Evolutionary conservation across 208 protist species (phyloP), one percentile per base, ranked within the genome.

Genomic region (Trypanosoma melophagium): DNA sequence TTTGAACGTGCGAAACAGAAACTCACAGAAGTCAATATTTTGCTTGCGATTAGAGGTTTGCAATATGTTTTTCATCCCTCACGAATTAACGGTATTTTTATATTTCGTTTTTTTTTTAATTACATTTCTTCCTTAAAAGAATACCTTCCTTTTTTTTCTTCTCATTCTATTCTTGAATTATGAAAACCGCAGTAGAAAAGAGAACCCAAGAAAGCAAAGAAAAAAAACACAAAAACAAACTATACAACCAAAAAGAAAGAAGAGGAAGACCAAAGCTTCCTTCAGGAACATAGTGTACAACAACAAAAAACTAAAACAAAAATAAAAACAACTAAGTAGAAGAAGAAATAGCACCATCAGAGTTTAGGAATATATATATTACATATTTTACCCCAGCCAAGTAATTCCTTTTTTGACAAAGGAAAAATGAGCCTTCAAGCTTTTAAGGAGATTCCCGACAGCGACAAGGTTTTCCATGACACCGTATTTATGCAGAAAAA

Each of bases 401-500:
- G 53, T 52, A 9, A 19, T 42, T 62, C 53, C 56, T 61, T 64
- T 58, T 50, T 54, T 51, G 25, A 54, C 13, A 5, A 51, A 51
- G 52, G 16, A 63, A 64, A 58, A 59, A 63, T 73, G 52, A 24
- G 12, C 8, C 45, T 22, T 2, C 49, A 64, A 62, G 19, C 65
- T 31, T 75, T 81, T 61, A 56, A 63, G 21, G 80, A 87, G 61
- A 60, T 78, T 21, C 71, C 80, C 8, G 82, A 92, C 66, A 88
- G 78, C 65, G 61, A 63, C 53, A 89, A 83, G 65, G 64, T 89
- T 60, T 94, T 91, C 62, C 61, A 71, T 2, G 87, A 94, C 61
- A 78, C 74, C 17, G 75, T 86, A 7, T 93, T 93, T 44, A 74
- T 83, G 21, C 60, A 78, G 0, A 71, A 80, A 47, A 90, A 90